Base-by-base conservation (phyloP, 306 rosid species). In the Glycyrrhiza uralensis region DNA sequence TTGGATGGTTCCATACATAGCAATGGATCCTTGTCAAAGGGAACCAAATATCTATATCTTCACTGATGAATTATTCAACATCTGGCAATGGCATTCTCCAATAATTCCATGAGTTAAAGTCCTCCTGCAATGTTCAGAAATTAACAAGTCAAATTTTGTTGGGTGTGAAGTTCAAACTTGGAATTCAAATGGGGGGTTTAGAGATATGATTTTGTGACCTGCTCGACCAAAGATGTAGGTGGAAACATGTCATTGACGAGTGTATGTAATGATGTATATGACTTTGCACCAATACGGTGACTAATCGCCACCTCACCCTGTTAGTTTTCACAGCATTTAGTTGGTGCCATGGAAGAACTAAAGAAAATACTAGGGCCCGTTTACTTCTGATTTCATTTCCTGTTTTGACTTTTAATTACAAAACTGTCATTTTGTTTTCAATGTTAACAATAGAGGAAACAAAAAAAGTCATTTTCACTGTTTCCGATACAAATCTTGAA, bases 171-270 rank as follows among this genome's bases (percentile, higher is more conserved):
- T 35, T 45, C 32, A 59, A 56, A 32, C 14, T 38, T 12, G n/a
- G 22, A 47, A 49, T 11, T 76, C 44, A n/a, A 39, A 22, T 55
- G 7, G 17, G 28, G 4, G 17, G 20, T 17, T 23, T 28, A 1
- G 23, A n/a, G 67, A 68, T 47, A 47, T 42, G 38, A 71, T 46
- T 50, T n/a, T n/a, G 67, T 77, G 65, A 91, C 97, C 96, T 95
- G 96, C 86, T 95, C 99, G 7, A 88, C 85, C 78, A 79, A 66
- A 69, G 92, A 89, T 50, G 99, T 91, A 2, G 99, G 97, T 15
- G 99, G 99, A 54, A 95, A 95, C 99, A 95, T 95, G 82, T 95
- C 99, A 3, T 95, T 86, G 65, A 95, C 99, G 2, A 95, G 97
- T 19, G 99, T 95, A 78, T 95, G 99, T 58, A 95, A 67, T 22